Base-by-base conservation (phyloP, 2,329 filamentous ascomycete species). In the Sporothrix variecibatus region DNA sequence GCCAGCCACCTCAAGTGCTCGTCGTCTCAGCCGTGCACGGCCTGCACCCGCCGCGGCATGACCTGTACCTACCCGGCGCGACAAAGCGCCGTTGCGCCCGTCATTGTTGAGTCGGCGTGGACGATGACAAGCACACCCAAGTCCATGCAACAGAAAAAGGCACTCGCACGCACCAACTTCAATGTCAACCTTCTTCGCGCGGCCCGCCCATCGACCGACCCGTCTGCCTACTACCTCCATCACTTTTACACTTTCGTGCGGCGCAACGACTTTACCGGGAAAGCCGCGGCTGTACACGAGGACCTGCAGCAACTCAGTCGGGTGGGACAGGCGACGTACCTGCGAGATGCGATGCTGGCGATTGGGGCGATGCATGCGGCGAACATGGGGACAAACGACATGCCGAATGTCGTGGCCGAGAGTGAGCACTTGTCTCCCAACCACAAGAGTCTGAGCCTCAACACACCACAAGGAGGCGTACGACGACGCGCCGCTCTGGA, bases 1-100 rank as follows among this genome's bases (percentile, higher is more conserved):
- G 38, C 40, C 38, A 64, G 38, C 62, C 62, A 67, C 26, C 62
- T 67, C 62, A 67, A 67, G 38, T 67, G 62, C 62, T 67, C 62
- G 8, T 31, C 34, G 11, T 38, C 43, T 12, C 62, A 67, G 62
- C 62, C 62, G 1, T 43, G 34, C 34, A 26, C 23, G 9, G 62
- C 62, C 26, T 67, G 62, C 38, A 38, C 62, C 4, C 62, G 62
- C 38, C 62, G 62, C 38, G 38, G 62, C 62, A 26, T 67, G 62
- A 17, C 62, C 2, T 43, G 34, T 9, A 67, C 34, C 8, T 67
- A 67, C 15, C 62, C 62, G 11, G 38, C 38, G 20, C 38, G n/a
- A 5, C 62, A 23, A 15, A 43, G 12, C 23, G 38, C 38, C n/a
- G 38, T n/a, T n/a, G 38, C 38, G 3, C 62, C 62, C n/a, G 40